Base-by-base conservation (phyloP, 306 rosid species). In the Comarum palustre region DNA sequence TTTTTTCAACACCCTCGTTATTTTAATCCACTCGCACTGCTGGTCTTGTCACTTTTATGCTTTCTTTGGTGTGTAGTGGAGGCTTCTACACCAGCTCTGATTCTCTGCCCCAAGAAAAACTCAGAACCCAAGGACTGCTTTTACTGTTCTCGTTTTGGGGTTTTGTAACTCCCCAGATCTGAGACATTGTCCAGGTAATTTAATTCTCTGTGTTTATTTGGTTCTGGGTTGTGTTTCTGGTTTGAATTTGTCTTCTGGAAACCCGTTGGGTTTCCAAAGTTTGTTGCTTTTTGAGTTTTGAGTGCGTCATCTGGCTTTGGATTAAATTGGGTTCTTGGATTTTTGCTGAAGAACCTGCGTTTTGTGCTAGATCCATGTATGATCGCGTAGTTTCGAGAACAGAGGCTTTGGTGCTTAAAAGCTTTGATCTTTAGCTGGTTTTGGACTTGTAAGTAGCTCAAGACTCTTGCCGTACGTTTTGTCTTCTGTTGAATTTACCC, bases 101-200 rank as follows among this genome's bases (percentile, higher is more conserved):
- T 36, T 36, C 58, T 63, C 75, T 63, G 71, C 50, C 66, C 67
- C 4, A 24, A 29, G 66, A 14, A 39, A 31, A n/a, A 34, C 66
- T n/a, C 69, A 34, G 17, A 79, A 71, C 83, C 90, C 90, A 77
- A 88, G 76, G 57, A 55, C 38, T 79, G 78, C 79, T 74, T 39
- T 45, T 76, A 61, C 73, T 20, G 39, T 74, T 75, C 51, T 74
- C 15, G 25, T 68, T 75, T 11, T 41, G 63, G 62, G n/a, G 52
- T 39, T 42, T 69, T 82, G 68, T 54, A 71, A 24, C 71, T 64
- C 16, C 22, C 50, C 79, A 85, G 97, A 87, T 93, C 94, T 85
- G 66, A 42, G 7, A 66, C 84, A 32, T 77, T 64, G 68, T 70
- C 39, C 68, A 55, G 73, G 78, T 73, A 68, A 14, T 15, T 63